Conservation (phyloP, 345 rosid genomes). For the Bretschneidera sinensis region DNA sequence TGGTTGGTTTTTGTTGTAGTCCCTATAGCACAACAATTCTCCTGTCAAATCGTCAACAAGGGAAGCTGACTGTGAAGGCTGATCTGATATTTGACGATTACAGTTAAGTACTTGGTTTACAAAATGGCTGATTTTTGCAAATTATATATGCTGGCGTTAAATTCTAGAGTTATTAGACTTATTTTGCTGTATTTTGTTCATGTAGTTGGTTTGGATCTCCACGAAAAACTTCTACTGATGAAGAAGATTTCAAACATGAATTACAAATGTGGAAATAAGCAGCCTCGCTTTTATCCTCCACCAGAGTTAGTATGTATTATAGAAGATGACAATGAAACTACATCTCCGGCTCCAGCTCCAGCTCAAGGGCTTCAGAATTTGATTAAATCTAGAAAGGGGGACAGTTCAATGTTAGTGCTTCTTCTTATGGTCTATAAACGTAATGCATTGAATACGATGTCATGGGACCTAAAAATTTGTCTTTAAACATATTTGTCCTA, state of each 20-base stretch:
- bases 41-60: constrained; percentile 37
- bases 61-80: constrained; percentile 70
- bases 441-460: not conserved
- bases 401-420: constrained; percentile 36
- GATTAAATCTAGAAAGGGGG: constrained; percentile 20
- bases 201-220: constrained; percentile 84
- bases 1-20: constrained; percentile 42
- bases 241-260: constrained; percentile 29
- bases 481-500: not conserved
- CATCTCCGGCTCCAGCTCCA: constrained; percentile 21
- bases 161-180: not conserved
- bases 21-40: constrained; percentile 62
- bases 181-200: constrained; percentile 6
- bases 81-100: constrained; percentile 83
- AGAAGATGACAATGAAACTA: constrained; percentile 36
- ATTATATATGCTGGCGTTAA: not conserved
- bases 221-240: constrained; percentile 48
- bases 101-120: constrained; percentile 39
- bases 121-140: constrained; percentile 5
- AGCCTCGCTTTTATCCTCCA: constrained; percentile 37
- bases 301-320: constrained; percentile 29
- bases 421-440: constrained; percentile 7
- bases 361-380: constrained; percentile 18
- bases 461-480: not conserved
- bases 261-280: constrained; percentile 27